Evolutionary conservation across 139 green algal species (phyloP), one percentile per base, ranked within the genome.

Genomic region (Choricystis sp.): DNA sequence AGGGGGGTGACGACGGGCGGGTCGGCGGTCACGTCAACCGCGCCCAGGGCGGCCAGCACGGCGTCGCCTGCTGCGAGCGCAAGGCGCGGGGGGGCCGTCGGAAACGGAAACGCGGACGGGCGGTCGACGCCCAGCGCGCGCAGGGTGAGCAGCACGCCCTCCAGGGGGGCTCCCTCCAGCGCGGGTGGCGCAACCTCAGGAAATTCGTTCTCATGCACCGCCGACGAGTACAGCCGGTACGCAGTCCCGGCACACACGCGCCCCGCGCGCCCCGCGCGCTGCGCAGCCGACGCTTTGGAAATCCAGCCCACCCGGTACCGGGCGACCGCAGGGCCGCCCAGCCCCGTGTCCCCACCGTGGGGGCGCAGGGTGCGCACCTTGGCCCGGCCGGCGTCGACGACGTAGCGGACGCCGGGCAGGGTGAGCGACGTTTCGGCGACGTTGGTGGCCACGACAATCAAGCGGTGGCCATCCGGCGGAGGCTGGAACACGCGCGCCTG

Each of bases 381-480:
- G 60, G 79, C 78, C 19, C 88, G 77, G 2, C 88, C 88, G 20
- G 79, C 77, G 65, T 94, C 88, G 30, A 95, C 88, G 20, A 95
- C 86, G 69, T 94, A 95, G 2, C 88, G 81, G 26, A 88, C 83
- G 61, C 84, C 87, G 52, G 92, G 91, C 52, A 99, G 97, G 65
- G 92, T 99, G 27, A 99, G 78, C 1, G 88, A 96, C 0, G 92
- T 99, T 72, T 99, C 92, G 4, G 92, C 92, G 29, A 99, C 91
- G 63, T 99, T 99, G 30, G 92, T 99, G 2, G 92, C 87, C 5
- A 98, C 89, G 1, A 99, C 77, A 21, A 99, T 84, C 4, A 95
- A 78, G 24, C 92, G 72, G 31, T 77, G 61, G 1, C 89, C 92
- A 0, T 74, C 27, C 2, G 88, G 87, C 49, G 76, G 31, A 0